phyloP scores from a whole-genome alignment of 164 flowering plant species.

The Stephania japonica region DNA sequence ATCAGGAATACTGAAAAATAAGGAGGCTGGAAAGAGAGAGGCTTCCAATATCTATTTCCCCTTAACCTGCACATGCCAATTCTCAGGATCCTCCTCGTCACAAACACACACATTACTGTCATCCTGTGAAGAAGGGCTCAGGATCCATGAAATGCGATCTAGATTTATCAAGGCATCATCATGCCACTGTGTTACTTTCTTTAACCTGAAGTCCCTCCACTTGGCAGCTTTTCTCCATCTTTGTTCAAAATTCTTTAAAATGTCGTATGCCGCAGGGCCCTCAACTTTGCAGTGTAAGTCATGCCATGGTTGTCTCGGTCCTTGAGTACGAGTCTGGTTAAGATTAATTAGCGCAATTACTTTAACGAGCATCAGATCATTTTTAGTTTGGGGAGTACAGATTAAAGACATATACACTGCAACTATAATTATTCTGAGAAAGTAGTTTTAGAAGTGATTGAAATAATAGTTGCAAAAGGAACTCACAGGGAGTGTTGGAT shows the following conservation, averaged over 20 bases:
- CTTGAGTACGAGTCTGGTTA: constrained; percentile 22
- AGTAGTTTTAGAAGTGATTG: neutral
- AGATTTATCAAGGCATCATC: constrained; percentile 70
- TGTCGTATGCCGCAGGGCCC: constrained; percentile 83
- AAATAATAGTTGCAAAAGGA: neutral
- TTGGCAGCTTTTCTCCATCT: constrained; percentile 70
- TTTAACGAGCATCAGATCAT: neutral
- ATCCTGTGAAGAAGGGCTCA: constrained; percentile 34
- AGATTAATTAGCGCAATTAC: neutral
- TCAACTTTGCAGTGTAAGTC: constrained; percentile 76
- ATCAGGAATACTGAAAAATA: neutral
- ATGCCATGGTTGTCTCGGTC: constrained; percentile 91
- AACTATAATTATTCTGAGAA: neutral
- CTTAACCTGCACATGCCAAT: constrained; percentile 55
- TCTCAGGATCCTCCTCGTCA: constrained; percentile 37
- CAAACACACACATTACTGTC: constrained; percentile 27
- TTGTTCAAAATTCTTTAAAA: constrained; percentile 66
- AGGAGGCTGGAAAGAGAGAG: neutral
- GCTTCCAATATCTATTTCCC: neutral
- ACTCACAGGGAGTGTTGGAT: constrained; percentile 71
- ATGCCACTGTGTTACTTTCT: constrained; percentile 51
- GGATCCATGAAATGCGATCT: constrained; percentile 75
- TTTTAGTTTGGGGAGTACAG: neutral
- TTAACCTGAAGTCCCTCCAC: constrained; percentile 52
- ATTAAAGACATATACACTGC: neutral